Conservation (phyloP, 2,329 filamentous ascomycete species). For the Diaporthe capsici region DNA sequence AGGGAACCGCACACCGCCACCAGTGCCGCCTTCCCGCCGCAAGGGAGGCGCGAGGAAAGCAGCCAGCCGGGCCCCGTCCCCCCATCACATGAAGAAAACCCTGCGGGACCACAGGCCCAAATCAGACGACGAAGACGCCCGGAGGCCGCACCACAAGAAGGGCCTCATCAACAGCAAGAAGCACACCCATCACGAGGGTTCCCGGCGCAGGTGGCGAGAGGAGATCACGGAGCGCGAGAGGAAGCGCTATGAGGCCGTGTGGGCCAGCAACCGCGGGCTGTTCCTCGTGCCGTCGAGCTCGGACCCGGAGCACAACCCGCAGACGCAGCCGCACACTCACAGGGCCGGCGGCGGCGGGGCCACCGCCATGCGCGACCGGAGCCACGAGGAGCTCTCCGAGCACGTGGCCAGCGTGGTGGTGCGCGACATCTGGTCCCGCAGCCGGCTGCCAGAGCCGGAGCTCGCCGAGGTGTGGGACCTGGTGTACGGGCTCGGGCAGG, state of each 20-base stretch:
- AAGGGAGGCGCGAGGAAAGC: slow-evolving; percentile 43
- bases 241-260: slow-evolving; percentile 87
- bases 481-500: slow-evolving; percentile 71
- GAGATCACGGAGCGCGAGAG: slow-evolving; percentile 79
- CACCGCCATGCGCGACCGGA: slow-evolving; percentile 29
- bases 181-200: slow-evolving; percentile 83
- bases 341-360: background rate
- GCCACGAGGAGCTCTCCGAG: slow-evolving; percentile 54
- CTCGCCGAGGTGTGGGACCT: slow-evolving; percentile 84
- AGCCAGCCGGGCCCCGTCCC: slow-evolving; percentile 59
- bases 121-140: slow-evolving; percentile 68
- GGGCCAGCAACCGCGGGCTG: slow-evolving; percentile 83
- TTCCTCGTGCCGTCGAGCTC: slow-evolving; percentile 52
- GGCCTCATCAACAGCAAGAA: slow-evolving; percentile 68
- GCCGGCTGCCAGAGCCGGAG: slow-evolving; percentile 75
- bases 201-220: slow-evolving; percentile 83
- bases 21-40: slow-evolving; percentile 53
- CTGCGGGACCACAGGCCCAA: slow-evolving; percentile 69
- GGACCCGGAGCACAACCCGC: slow-evolving; percentile 26
- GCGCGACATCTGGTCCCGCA: slow-evolving; percentile 82
- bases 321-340: too few relatives aligned
- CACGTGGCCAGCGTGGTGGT: slow-evolving; percentile 78
- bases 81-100: slow-evolving; percentile 73
- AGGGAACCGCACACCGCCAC: slow-evolving; percentile 54
- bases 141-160: slow-evolving; percentile 62